A percentile compares a stretch with the other conserved stretches of the same genome.
phyloP scores from a whole-genome alignment of 768 basidiomycete species.

The Strobilomyces dryophilus region DNA sequence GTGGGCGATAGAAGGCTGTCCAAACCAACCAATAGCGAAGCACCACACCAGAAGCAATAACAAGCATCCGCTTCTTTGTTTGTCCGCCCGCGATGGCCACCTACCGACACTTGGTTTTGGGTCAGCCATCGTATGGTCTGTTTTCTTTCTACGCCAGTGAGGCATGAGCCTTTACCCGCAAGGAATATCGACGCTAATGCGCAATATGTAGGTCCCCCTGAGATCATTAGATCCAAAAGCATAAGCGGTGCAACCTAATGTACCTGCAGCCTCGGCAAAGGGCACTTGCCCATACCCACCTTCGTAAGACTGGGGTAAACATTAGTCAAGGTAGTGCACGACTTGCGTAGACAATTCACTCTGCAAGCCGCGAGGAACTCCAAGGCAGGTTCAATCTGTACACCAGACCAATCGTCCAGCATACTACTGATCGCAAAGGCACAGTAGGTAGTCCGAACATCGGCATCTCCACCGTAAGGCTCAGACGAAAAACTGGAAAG shows the following conservation, averaged over 20 bases:
- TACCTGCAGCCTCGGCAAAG: conserved; percentile 82
- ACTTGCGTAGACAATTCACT: conserved; percentile 39
- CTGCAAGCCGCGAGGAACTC: conserved; percentile 67
- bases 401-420: conserved; percentile 73
- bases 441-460: conserved; percentile 82
- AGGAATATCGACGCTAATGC: conserved; percentile 74
- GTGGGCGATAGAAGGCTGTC: background rate
- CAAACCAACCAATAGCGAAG: conserved; percentile 60
- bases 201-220: conserved; percentile 94
- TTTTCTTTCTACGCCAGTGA: conserved; percentile 38
- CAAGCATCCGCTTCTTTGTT: conserved; percentile 89
- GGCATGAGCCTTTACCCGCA: conserved; percentile 27
- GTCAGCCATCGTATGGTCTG: conserved; percentile 74
- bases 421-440: conserved; percentile 81
- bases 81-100: conserved; percentile 87
- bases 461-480: conserved; percentile 66
- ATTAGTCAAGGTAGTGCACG: background rate
- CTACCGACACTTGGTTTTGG: conserved; percentile 57
- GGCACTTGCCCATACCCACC: conserved; percentile 88
- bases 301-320: conserved; percentile 70
- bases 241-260: conserved; percentile 8
- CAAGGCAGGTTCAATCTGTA: conserved; percentile 59
- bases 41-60: conserved; percentile 96
- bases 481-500: conserved; percentile 61
- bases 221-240: background rate